These are phyloP conservation scores for Penicillium tannophilum DNA, from an alignment of 495 filamentous ascomycete species.

Conservation along the genomic window DNA sequence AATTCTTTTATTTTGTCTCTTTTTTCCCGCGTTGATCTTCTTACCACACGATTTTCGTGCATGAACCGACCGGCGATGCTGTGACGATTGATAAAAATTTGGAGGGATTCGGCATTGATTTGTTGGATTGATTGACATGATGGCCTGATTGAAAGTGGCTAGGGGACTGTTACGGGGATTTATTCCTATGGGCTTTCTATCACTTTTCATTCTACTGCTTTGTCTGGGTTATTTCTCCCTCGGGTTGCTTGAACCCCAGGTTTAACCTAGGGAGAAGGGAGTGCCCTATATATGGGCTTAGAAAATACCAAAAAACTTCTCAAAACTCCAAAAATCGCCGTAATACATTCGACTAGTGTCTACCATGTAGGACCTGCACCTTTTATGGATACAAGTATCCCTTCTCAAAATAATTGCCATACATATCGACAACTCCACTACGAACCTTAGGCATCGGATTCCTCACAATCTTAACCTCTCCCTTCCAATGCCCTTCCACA, in stretches of 20 bases:
- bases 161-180: not conserved
- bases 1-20: conserved; percentile 40
- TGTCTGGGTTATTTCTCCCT: conserved; percentile 26
- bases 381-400: conserved; percentile 53
- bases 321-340: conserved; percentile 7
- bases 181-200: conserved; percentile 4
- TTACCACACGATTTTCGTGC: conserved; percentile 4
- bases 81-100: conserved; percentile 20
- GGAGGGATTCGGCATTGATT: conserved; percentile 4
- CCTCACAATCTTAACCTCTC: conserved; percentile 54
- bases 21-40: conserved; percentile 25
- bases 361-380: not conserved
- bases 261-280: conserved; percentile 17
- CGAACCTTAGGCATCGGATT: conserved; percentile 46
- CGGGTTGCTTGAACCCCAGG: conserved; percentile 18
- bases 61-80: conserved; percentile 21
- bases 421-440: conserved; percentile 52
- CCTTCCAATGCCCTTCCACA: conserved; percentile 56
- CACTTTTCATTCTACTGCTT: conserved; percentile 1
- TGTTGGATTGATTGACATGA: conserved; percentile 5
- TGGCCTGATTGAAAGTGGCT: not conserved
- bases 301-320: conserved; percentile 22
- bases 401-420: conserved; percentile 58
- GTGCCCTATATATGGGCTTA: conserved; percentile 11
- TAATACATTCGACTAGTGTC: not conserved